Conservation (phyloP, 2,329 filamentous ascomycete genomes). For the Ophiosphaerella narmari region DNA sequence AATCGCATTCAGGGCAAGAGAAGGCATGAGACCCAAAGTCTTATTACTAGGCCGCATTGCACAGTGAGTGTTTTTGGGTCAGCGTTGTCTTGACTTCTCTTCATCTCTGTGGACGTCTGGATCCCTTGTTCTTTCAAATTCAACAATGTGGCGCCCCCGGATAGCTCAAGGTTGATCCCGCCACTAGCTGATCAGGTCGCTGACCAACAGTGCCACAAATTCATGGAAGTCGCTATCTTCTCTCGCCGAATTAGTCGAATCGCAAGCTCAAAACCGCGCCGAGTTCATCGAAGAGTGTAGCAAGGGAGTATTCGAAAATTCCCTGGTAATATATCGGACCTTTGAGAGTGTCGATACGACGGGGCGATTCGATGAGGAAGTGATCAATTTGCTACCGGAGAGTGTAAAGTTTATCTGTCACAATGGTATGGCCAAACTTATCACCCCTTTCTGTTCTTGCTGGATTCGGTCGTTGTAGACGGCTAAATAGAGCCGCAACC, state of each 20-base stretch:
- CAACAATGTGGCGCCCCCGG: no score
- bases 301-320: conserved; percentile 68
- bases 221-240: conserved; percentile 66
- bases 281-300: conserved; percentile 73
- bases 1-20: conserved; percentile 9
- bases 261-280: conserved; percentile 63
- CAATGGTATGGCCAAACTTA: conserved; percentile 46
- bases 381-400: conserved; percentile 59
- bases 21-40: conserved; percentile 58
- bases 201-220: conserved; percentile 62
- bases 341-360: conserved; percentile 68
- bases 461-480: not conserved
- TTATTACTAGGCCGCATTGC: conserved; percentile 67
- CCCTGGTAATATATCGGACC: conserved; percentile 70
- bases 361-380: conserved; percentile 70
- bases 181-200: not conserved
- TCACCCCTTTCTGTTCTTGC: not conserved
- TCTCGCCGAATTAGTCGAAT: conserved; percentile 68
- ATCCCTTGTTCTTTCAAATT: no score
- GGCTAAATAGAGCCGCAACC: no score
- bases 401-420: conserved; percentile 49
- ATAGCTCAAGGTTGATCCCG: no score
- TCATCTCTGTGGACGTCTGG: no score
- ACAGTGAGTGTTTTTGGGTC: conserved; percentile 56
- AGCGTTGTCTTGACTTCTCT: no score